Evolutionary conservation across 768 basidiomycete species (phyloP).

Genomic region (Mycena belliarum): DNA sequence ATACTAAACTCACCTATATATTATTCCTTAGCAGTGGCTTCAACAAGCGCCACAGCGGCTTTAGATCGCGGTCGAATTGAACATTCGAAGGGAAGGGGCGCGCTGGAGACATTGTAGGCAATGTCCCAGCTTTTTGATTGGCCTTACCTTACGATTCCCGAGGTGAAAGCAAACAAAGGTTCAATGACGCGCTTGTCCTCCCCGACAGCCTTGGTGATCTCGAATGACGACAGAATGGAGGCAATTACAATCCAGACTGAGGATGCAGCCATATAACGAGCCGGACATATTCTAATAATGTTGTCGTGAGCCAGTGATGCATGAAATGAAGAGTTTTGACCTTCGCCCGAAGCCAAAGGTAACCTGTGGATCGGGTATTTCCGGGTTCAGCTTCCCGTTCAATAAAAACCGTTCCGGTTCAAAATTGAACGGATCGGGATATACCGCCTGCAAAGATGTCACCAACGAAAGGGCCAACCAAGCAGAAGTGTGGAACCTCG

Average conservation of each 20-base stretch:
- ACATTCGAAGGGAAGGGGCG: neutral
- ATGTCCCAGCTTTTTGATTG: neutral
- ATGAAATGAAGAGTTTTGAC: neutral
- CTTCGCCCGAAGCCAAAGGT: slow-evolving; percentile 28
- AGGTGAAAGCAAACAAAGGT: neutral
- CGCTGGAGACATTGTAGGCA: neutral
- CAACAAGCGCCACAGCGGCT: neutral
- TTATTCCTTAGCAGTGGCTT: neutral
- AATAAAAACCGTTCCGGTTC: slow-evolving; percentile 39
- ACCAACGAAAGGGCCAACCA: neutral
- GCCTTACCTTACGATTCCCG: neutral
- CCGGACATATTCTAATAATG: slow-evolving; percentile 15
- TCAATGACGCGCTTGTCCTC: neutral
- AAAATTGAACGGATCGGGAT: slow-evolving; percentile 37
- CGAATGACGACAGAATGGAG: neutral
- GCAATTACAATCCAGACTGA: neutral
- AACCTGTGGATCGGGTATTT: slow-evolving; percentile 6
- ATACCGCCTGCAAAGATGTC: slow-evolving; percentile 19
- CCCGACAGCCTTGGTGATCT: neutral
- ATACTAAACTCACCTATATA: no score
- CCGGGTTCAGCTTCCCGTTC: slow-evolving; percentile 14
- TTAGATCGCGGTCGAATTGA: neutral
- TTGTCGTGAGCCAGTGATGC: neutral
- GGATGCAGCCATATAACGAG: neutral
- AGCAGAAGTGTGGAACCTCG: neutral